Evolutionary conservation across 345 rosid species (phyloP).

Genomic region (Linum tenue): DNA sequence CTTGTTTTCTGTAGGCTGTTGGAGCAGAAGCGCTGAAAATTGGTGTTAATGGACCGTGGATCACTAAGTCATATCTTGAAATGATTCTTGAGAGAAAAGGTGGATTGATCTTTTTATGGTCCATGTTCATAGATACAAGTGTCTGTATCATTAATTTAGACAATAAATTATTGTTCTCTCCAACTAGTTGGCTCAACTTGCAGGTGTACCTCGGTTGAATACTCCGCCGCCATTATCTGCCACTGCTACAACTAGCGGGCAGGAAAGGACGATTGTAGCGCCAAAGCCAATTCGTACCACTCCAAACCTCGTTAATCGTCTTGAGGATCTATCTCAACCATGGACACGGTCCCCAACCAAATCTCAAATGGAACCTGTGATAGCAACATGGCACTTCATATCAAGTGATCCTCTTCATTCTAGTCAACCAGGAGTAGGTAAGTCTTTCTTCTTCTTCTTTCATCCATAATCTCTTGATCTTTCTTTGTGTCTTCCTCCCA

Average conservation of each 20-base stretch:
- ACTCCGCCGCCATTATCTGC: constrained; percentile 71
- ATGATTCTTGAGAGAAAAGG: constrained; percentile 93
- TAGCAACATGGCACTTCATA: constrained; percentile 67
- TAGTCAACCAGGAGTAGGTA: constrained; percentile 52
- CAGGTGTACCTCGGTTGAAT: constrained; percentile 95
- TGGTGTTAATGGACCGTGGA: constrained; percentile 82
- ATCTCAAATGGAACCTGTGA: constrained; percentile 83
- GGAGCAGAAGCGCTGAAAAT: constrained; percentile 82
- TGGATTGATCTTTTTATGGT: constrained; percentile 16
- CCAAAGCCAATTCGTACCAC: constrained; percentile 92
- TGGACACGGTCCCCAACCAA: constrained; percentile 99
- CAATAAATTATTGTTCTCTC: constrained; percentile 13
- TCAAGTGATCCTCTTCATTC: constrained; percentile 46
- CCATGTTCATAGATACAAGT: neutral
- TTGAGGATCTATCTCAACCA: constrained; percentile 94
- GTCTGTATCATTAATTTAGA: constrained; percentile 6
- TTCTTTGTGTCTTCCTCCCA: neutral
- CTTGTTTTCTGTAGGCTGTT: constrained; percentile 52
- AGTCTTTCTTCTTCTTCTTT: constrained; percentile 20
- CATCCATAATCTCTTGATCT: neutral
- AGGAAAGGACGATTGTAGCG: constrained; percentile 66
- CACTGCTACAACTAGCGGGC: constrained; percentile 35
- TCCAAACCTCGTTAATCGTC: constrained; percentile 54
- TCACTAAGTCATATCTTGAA: constrained; percentile 92
- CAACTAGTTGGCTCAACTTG: constrained; percentile 26